phyloP scores from a whole-genome alignment of 352 stramenopile genomes.

The Phytophthora foliorum region DNA sequence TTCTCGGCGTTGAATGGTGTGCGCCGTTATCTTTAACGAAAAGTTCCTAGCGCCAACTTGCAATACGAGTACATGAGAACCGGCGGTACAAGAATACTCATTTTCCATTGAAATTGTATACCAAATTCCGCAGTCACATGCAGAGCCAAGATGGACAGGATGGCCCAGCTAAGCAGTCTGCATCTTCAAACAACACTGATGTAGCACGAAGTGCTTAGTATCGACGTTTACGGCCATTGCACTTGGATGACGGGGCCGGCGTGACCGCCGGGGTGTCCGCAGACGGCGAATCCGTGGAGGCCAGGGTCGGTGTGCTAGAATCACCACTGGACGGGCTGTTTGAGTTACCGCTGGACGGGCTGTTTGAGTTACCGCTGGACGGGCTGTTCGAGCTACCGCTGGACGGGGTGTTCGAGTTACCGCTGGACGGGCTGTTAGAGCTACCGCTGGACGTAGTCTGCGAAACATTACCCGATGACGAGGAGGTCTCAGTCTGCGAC shows the following conservation, averaged over 20 bases:
- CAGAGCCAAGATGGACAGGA: not conserved
- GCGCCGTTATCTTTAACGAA: no score
- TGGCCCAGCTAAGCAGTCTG: conserved; percentile 1
- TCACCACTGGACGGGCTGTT: conserved; percentile 15
- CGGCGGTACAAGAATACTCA: conserved; percentile 22
- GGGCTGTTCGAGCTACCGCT: conserved; percentile 12
- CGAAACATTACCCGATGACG: conserved; percentile 21
- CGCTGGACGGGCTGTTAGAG: conserved; percentile 15
- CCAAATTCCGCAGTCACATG: conserved; percentile 21
- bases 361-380: conserved; percentile 5
- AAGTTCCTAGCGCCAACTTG: no score
- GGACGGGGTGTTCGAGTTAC: conserved; percentile 15
- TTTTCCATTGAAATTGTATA: conserved; percentile 40
- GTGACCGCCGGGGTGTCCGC: conserved; percentile 31
- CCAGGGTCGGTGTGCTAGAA: conserved; percentile 14
- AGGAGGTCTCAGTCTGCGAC: conserved; percentile 15
- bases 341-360: conserved; percentile 12
- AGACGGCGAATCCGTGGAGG: conserved; percentile 9
- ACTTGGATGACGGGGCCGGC: conserved; percentile 35
- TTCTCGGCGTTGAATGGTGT: no score
- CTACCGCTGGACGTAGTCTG: conserved; percentile 5
- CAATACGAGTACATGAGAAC: not conserved
- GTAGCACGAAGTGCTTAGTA: conserved; percentile 25
- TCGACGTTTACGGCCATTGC: conserved; percentile 33
- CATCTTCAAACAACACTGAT: conserved; percentile 31